A percentile compares a stretch with the other conserved stretches of the same genome.
Conservation (phyloP, 805 yeast species). For the Henningerozyma blattae region DNA sequence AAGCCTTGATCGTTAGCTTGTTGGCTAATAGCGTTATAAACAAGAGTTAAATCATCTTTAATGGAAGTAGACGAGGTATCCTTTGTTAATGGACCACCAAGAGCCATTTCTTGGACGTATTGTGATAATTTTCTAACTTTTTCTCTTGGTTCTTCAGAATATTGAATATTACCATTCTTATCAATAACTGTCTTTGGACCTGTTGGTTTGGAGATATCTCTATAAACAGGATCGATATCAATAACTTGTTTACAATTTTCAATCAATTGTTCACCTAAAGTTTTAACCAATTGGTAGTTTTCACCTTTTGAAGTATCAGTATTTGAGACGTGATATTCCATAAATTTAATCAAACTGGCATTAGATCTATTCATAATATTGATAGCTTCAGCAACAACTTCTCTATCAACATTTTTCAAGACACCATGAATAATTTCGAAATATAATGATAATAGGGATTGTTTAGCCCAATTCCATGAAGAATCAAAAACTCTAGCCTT, state of each 20-base stretch:
- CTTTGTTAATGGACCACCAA: slow-evolving; percentile 77
- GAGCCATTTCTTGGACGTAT: slow-evolving; percentile 92
- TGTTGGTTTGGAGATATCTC: slow-evolving; percentile 88
- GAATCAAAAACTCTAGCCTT: slow-evolving; percentile 96
- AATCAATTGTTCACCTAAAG: slow-evolving; percentile 83
- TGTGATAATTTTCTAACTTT: slow-evolving; percentile 90
- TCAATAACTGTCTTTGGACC: slow-evolving; percentile 89
- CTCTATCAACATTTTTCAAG: slow-evolving; percentile 82
- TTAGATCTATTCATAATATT: slow-evolving; percentile 96
- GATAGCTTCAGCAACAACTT: slow-evolving; percentile 91
- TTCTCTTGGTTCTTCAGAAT: slow-evolving; percentile 77
- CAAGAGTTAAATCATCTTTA: slow-evolving; percentile 73
- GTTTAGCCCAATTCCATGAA: slow-evolving; percentile 99
- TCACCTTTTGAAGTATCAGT: slow-evolving; percentile 76
- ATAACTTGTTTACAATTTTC: slow-evolving; percentile 88
- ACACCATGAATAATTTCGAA: slow-evolving; percentile 94
- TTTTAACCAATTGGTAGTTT: slow-evolving; percentile 83
- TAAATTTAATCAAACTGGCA: slow-evolving; percentile 84
- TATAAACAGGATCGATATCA: slow-evolving; percentile 78
- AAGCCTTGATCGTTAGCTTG: slow-evolving; percentile 39
- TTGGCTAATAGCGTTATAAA: slow-evolving; percentile 69
- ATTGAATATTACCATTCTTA: slow-evolving; percentile 74
- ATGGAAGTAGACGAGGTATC: slow-evolving; percentile 53
- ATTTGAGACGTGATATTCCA: slow-evolving; percentile 67
- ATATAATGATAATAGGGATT: slow-evolving; percentile 86